Conservation (phyloP, 1,284 basidiomycete genomes). For the Papiliotrema flavescens region DNA sequence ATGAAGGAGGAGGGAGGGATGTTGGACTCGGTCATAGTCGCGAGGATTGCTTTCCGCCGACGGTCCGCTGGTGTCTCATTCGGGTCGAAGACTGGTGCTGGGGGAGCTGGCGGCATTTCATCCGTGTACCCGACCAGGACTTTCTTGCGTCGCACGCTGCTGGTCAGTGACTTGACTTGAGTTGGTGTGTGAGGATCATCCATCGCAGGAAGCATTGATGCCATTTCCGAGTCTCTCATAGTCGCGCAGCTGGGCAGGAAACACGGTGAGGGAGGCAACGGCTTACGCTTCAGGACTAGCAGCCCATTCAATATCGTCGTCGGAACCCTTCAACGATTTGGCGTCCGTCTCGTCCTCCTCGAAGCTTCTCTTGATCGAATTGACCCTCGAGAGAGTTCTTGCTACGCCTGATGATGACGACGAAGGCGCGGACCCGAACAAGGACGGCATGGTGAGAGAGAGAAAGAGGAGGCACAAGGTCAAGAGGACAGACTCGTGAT, state of each 20-base stretch:
- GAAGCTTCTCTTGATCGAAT: slow-evolving; percentile 41
- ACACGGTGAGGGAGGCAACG: no score
- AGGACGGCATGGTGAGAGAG: slow-evolving; percentile 2
- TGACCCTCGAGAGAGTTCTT: slow-evolving; percentile 31
- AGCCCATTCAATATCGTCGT: slow-evolving; percentile 9
- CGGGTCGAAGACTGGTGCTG: slow-evolving; percentile 5
- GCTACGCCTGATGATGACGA: background rate
- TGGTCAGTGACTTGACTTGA: no score
- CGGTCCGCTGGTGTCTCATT: slow-evolving; percentile 30
- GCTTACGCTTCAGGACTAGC: slow-evolving; percentile 20
- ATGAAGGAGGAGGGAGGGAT: slow-evolving; percentile 9
- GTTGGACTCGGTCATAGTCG: slow-evolving; percentile 28
- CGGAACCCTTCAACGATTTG: background rate
- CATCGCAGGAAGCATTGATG: no score
- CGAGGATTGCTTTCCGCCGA: slow-evolving; percentile 41
- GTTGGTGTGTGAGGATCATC: no score
- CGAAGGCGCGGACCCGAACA: background rate
- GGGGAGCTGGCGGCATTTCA: background rate
- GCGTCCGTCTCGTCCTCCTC: slow-evolving; percentile 16
- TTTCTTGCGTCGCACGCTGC: slow-evolving; percentile 1
- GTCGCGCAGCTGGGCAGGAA: no score
- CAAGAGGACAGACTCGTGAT: background rate
- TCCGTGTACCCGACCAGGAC: slow-evolving; percentile 1
- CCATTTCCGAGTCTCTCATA: no score
- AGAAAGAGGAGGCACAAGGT: no score